These are phyloP conservation scores for Gleditsia sinensis DNA, from an alignment of 306 rosid genomes.

Conservation along the genomic window DNA sequence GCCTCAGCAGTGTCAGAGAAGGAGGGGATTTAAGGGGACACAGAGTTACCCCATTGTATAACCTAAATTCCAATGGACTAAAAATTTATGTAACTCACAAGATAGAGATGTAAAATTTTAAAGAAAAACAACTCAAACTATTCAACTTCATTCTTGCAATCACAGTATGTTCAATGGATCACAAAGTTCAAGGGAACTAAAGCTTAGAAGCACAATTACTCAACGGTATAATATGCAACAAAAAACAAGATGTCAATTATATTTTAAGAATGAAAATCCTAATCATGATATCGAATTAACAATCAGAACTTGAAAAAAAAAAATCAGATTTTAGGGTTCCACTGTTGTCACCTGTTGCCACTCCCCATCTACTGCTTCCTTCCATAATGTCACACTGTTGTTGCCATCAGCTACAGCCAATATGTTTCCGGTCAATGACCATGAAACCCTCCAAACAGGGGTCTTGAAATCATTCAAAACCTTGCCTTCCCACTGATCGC, in stretches of 20 bases:
- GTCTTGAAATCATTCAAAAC: constrained; percentile 73
- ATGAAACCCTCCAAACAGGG: constrained; percentile 73
- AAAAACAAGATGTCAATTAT: constrained; percentile 27
- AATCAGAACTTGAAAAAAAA: constrained; percentile 11
- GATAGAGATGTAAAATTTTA: constrained; percentile 4
- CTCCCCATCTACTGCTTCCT: constrained; percentile 75
- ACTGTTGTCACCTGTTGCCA: constrained; percentile 83
- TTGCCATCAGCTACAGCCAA: constrained; percentile 82
- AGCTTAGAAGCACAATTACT: constrained; percentile 33
- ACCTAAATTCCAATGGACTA: neutral
- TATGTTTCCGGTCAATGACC: constrained; percentile 82
- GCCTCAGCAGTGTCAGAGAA: too few species aligned
- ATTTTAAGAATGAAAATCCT: constrained; percentile 9
- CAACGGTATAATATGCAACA: constrained; percentile 31
- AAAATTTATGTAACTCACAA: constrained; percentile 17
- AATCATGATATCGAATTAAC: constrained; percentile 24
- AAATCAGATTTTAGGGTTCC: constrained; percentile 52
- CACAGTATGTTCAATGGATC: constrained; percentile 32
- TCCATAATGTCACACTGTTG: constrained; percentile 73
- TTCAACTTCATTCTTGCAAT: constrained; percentile 31
- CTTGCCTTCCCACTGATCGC: constrained; percentile 83
- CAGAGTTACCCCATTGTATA: too few species aligned
- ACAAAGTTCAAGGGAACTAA: constrained; percentile 31
- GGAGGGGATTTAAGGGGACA: too few species aligned
- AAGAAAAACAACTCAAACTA: constrained; percentile 32